Evolutionary conservation across 768 basidiomycete genomes (phyloP).

Genomic region (Fistulinella prunicolor): DNA sequence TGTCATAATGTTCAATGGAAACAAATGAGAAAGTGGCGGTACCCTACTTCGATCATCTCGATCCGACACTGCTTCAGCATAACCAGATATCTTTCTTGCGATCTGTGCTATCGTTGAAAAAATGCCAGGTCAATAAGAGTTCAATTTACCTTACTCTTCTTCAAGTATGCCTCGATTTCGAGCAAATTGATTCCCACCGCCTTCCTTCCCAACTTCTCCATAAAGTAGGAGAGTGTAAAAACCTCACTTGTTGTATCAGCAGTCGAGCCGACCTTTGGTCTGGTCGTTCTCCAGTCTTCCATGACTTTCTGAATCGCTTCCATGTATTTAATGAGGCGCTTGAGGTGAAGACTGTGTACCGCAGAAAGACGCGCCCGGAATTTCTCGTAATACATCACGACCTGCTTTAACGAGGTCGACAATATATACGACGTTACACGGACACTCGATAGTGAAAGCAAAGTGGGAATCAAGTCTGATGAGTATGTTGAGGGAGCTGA

Average conservation of each 20-base stretch:
- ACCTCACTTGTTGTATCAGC: constrained; percentile 47
- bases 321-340: constrained; percentile 72
- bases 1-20: constrained; percentile 3
- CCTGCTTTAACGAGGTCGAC: constrained; percentile 64
- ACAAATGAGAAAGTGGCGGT: not conserved
- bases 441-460: constrained; percentile 82
- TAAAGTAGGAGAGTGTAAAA: constrained; percentile 63
- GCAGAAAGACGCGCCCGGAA: constrained; percentile 78
- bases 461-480: constrained; percentile 82
- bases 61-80: constrained; percentile 60
- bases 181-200: constrained; percentile 77
- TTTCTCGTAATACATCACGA: constrained; percentile 69
- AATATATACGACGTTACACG: constrained; percentile 58
- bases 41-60: constrained; percentile 34
- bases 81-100: constrained; percentile 81
- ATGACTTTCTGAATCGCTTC: constrained; percentile 62
- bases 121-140: not conserved
- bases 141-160: constrained; percentile 78
- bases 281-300: constrained; percentile 45
- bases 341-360: constrained; percentile 72
- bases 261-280: constrained; percentile 11
- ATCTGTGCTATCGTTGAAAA: constrained; percentile 38
- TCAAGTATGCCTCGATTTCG: constrained; percentile 79
- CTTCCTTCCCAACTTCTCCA: constrained; percentile 62
- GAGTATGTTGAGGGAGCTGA: constrained; percentile 2